Evolutionary conservation across 495 filamentous ascomycete genomes (phyloP), one percentile per base, ranked within the genome.

Genomic region (Trichoderma erinaceum): DNA sequence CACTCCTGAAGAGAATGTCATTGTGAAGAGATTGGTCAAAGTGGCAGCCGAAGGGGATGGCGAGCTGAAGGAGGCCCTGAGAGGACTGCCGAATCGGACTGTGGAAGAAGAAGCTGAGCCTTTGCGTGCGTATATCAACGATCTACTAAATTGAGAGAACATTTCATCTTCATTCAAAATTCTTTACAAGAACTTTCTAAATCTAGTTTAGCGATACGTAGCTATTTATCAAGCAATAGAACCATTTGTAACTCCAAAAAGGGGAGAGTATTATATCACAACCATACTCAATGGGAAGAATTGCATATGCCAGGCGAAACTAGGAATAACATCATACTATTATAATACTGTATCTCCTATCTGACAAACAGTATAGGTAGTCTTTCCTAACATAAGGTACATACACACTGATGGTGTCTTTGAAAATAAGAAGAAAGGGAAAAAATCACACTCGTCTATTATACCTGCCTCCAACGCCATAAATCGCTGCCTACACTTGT

Each of bases 101-200:
- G 73, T 80, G 4, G 75, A 76, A 15, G 80, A 82, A 65, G 80
- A 83, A 68, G 75, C 75, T 2, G 80, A 79, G 21, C 76, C 72
- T 7, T 65, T 82, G 68, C 70, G 71, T 56, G 70, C 67, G 21
- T 83, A 80, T 75, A 69, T 83, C 64, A 68, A 58, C 64, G 75
- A 79, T 46, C 27, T 83, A 1, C 18, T 65, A 27, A 6, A 16
- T 43, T 41, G 29, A 61, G 35, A 4, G 12, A 29, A 11, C 29
- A 13, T 21, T 23, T 6, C 25, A 0, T 35, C n/a, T 52, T 23
- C 21, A 18, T 21, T 11, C 21, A 23, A 10, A 21, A 7, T 0
- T 4, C 8, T 21, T 21, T 8, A 52, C 6, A 21, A 21, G 7
- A n/a, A 18, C 7, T 2, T 52, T 7, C 16, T 1, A 8, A 23